Evolutionary conservation across 108 stramenopile species (phyloP).

Genomic region (Skeletonema tropicum): DNA sequence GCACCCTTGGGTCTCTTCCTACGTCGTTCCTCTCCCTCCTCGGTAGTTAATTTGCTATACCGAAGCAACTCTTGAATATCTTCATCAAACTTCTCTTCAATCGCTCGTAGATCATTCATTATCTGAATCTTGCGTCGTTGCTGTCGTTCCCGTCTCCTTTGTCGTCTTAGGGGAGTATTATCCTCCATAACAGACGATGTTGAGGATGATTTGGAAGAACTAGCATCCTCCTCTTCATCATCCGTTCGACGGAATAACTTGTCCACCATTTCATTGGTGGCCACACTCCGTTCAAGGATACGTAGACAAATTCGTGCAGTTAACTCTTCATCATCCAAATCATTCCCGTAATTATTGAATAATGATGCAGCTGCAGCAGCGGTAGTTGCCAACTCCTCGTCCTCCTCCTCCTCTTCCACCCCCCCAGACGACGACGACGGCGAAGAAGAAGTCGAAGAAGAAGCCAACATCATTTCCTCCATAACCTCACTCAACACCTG

Average conservation of each 20-base stretch:
- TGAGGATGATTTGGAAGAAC: neutral
- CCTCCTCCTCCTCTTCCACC: conserved; percentile 5
- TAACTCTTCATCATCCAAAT: conserved; percentile 77
- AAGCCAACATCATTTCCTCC: conserved; percentile 17
- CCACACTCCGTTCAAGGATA: conserved; percentile 88
- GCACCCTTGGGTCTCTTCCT: conserved; percentile 27
- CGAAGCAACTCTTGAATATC: conserved; percentile 50
- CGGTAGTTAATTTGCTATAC: conserved; percentile 21
- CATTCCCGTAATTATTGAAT: conserved; percentile 27
- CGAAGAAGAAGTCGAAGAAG: no score
- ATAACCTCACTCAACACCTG: conserved; percentile 58
- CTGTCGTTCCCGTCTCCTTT: conserved; percentile 19
- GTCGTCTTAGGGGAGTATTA: neutral
- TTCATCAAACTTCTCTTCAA: conserved; percentile 56
- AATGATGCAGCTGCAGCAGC: conserved; percentile 9
- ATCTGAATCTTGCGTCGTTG: conserved; percentile 25
- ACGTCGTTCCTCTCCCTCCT: conserved; percentile 23
- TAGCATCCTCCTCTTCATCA: conserved; percentile 1
- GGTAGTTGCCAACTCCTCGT: neutral
- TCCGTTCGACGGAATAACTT: conserved; percentile 43
- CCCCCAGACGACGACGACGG: no score
- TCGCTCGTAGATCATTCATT: conserved; percentile 40
- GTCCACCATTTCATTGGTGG: conserved; percentile 88
- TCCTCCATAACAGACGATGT: neutral
- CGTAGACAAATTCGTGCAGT: conserved; percentile 81